Percentiles rank a stretch among this genome's conserved stretches.
Evolutionary conservation across 2,329 filamentous ascomycete species (phyloP).

Genomic region (Setomelanomma holmii): DNA sequence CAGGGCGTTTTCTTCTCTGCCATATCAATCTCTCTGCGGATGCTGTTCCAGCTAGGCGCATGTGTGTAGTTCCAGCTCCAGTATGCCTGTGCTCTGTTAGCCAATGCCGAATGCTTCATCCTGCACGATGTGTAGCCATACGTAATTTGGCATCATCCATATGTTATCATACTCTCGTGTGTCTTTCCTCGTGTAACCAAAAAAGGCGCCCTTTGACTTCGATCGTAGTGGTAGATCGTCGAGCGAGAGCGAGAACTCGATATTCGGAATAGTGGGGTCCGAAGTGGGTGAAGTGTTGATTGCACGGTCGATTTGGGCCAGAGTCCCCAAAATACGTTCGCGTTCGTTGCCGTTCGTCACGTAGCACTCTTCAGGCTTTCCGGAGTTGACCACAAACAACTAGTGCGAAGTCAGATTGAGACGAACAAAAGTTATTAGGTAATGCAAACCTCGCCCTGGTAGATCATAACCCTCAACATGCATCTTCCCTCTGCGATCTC

Average conservation of each 20-base stretch:
- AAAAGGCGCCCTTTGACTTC: slow-evolving; percentile 32
- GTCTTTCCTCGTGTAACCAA: slow-evolving; percentile 42
- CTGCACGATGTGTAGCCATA: neutral
- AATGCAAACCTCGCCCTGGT: slow-evolving; percentile 38
- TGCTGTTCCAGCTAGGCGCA: slow-evolving; percentile 45
- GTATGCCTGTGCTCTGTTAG: slow-evolving; percentile 24
- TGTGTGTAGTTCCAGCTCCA: slow-evolving; percentile 47
- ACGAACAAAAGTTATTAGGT: too few species aligned
- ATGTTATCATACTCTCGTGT: slow-evolving; percentile 35
- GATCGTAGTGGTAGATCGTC: slow-evolving; percentile 43
- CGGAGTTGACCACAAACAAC: slow-evolving; percentile 42
- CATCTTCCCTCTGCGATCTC: slow-evolving; percentile 38
- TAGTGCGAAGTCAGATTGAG: too few species aligned
- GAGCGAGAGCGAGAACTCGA: slow-evolving; percentile 42
- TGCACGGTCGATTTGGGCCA: slow-evolving; percentile 43
- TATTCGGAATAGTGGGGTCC: slow-evolving; percentile 38
- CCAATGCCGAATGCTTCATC: neutral
- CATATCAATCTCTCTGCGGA: slow-evolving; percentile 34
- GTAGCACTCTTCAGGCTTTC: slow-evolving; percentile 41
- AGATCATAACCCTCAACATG: slow-evolving; percentile 41
- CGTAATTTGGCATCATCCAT: slow-evolving; percentile 46
- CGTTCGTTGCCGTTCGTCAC: slow-evolving; percentile 44
- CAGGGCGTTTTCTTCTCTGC: slow-evolving; percentile 32
- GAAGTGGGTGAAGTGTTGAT: slow-evolving; percentile 33
- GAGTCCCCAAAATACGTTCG: slow-evolving; percentile 43